Base-by-base conservation (phyloP, 2,329 filamentous ascomycete species). In the Xylaria sp. region DNA sequence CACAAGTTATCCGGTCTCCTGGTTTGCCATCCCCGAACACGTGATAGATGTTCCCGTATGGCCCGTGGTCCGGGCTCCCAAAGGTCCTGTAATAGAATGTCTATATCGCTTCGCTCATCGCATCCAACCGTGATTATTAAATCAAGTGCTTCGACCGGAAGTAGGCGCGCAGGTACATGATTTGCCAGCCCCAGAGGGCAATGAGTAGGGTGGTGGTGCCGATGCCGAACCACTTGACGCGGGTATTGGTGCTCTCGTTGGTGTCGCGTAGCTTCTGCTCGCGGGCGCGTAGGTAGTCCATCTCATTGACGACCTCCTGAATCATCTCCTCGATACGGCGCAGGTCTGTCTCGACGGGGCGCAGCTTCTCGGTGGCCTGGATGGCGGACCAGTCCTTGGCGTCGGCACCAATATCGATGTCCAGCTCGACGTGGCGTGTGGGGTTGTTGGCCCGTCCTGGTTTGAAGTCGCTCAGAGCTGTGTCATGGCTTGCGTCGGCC, bases 161-260 rank as follows among this genome's bases (percentile, higher is more conserved):
- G 86, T 99, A 99, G 72, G 95, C 94, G 80, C 96, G 88, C 82
- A 99, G 86, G 83, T 99, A 99, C 79, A 99, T 90, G 78, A 99
- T 93, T 89, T 99, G 96, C 96, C 96, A 99, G 48, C 85, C 94
- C 81, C 96, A 97, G 75, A 99, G 85, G 39, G 89, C 93, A 73
- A 97, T 85, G 75, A 99, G 84, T 85, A 97, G 91, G 70, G 93
- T 91, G 83, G 97, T 98, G 32, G 95, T 98, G 72, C 90, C 89
- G 80, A 97, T 90, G 57, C 95, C 95, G 82, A 99, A 99, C 94
- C 93, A 98, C 86, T 98, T 99, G 77, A 99, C 96, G 67, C 96
- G 89, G 83, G 92, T 96, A 83, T 99, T 99, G 73, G 96, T 99
- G 86, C 95, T 98, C 90, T 99, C 96, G 82, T 99, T 99, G 75